These are phyloP conservation scores for Mycena vulgaris DNA, from an alignment of 768 basidiomycete genomes.

Conservation along the genomic window DNA sequence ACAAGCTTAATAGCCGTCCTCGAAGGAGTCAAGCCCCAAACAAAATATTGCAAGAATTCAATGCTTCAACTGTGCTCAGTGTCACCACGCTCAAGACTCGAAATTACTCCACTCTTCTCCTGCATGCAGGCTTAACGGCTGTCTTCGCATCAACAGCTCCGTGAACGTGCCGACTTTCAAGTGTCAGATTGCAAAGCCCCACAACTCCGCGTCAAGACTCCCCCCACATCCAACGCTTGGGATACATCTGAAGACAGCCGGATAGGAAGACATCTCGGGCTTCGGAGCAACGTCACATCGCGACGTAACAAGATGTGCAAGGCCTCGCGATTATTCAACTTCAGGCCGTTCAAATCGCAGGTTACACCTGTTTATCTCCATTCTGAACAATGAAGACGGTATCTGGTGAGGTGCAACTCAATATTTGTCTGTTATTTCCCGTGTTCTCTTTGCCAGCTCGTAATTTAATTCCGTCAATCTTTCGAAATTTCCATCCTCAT, in stretches of 20 bases:
- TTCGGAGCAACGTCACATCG: slow-evolving; percentile 4
- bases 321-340: slow-evolving; percentile 7
- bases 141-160: slow-evolving; percentile 14
- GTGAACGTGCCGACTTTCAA: too few relatives aligned
- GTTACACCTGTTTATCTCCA: neutral
- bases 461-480: too few relatives aligned
- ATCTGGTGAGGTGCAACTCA: slow-evolving; percentile 7
- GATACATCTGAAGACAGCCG: slow-evolving; percentile 5
- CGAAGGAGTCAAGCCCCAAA: neutral
- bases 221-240: slow-evolving; percentile 2
- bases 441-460: too few relatives aligned
- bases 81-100: neutral
- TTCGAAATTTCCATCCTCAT: too few relatives aligned
- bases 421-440: neutral
- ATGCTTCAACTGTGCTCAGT: slow-evolving; percentile 3
- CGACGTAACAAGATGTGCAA: slow-evolving; percentile 2
- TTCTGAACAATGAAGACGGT: slow-evolving; percentile 1
- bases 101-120: slow-evolving; percentile 5
- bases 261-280: slow-evolving; percentile 12
- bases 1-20: neutral
- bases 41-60: slow-evolving; percentile 6
- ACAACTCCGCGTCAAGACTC: neutral
- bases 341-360: neutral
- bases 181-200: too few relatives aligned
- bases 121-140: slow-evolving; percentile 4